Conservation (phyloP, 371 early-diverging fungal genomes). For the Encephalitozoon cuniculi region DNA sequence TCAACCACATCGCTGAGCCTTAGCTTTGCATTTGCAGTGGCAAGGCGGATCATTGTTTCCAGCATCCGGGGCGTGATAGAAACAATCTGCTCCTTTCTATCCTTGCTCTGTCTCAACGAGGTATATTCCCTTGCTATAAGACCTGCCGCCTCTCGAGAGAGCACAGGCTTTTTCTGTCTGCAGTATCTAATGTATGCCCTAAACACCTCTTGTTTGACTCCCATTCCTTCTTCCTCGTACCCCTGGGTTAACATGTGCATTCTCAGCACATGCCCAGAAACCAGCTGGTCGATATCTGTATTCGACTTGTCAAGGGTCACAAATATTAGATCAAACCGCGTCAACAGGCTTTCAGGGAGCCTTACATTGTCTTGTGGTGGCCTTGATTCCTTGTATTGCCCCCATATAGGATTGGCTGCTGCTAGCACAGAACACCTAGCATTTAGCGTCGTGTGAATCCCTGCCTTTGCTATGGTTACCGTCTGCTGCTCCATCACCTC, state of each 20-base stretch:
- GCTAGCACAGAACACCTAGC: slow-evolving; percentile 94
- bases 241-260: slow-evolving; percentile 46
- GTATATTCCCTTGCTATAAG: slow-evolving; percentile 52
- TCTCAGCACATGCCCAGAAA: slow-evolving; percentile 59
- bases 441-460: slow-evolving; percentile 91
- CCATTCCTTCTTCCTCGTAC: slow-evolving; percentile 19
- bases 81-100: slow-evolving; percentile 53
- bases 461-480: slow-evolving; percentile 89
- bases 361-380: slow-evolving; percentile 59
- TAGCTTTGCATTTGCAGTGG: slow-evolving; percentile 93
- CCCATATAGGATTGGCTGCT: slow-evolving; percentile 94
- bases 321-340: slow-evolving; percentile 71
- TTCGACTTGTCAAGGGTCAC: slow-evolving; percentile 79
- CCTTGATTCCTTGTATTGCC: slow-evolving; percentile 62
- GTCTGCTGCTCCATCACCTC: slow-evolving; percentile 99
- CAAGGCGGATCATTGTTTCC: slow-evolving; percentile 91
- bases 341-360: slow-evolving; percentile 61
- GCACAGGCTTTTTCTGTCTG: slow-evolving; percentile 47
- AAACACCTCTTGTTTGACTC: slow-evolving; percentile 24
- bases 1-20: slow-evolving; percentile 70
- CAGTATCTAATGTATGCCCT: slow-evolving; percentile 40
- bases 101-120: slow-evolving; percentile 52
- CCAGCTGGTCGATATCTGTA: slow-evolving; percentile 63
- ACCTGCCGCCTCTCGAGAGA: slow-evolving; percentile 49
- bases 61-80: slow-evolving; percentile 94